Conservation (phyloP, 164 flowering plant genomes). For the Kingdonia uniflora region DNA sequence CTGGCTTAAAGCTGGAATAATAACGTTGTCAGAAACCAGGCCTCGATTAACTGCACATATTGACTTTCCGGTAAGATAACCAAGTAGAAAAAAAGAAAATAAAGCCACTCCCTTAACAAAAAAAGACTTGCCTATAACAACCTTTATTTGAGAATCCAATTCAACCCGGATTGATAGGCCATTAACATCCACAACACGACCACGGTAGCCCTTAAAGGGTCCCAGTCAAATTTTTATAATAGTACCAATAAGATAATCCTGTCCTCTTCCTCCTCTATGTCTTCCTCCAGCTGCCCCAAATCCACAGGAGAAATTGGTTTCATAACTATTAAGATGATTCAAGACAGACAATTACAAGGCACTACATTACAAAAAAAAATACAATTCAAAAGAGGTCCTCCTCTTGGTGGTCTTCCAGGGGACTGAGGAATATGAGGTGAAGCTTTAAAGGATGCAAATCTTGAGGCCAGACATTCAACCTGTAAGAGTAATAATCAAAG, state of each 20-base stretch:
- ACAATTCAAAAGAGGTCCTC: conserved; percentile 51
- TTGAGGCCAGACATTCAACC: conserved; percentile 48
- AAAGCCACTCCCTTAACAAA: not conserved
- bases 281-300: conserved; percentile 58
- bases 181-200: conserved; percentile 71
- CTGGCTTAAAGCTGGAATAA: conserved; percentile 64
- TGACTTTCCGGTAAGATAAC: not conserved
- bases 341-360: not conserved
- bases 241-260: conserved; percentile 65
- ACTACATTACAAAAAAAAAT: conserved; percentile 2
- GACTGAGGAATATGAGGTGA: conserved; percentile 54
- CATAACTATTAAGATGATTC: not conserved
- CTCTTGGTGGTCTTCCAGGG: conserved; percentile 62
- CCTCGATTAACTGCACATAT: conserved; percentile 61
- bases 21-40: conserved; percentile 54
- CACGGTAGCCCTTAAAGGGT: conserved; percentile 83
- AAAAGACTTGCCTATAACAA: conserved; percentile 72
- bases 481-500: conserved; percentile 10
- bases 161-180: conserved; percentile 72
- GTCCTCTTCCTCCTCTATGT: conserved; percentile 78
- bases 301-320: not conserved
- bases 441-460: conserved; percentile 40
- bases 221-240: conserved; percentile 72
- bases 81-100: not conserved
- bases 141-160: conserved; percentile 87